Evolutionary conservation across 495 filamentous ascomycete genomes (phyloP).

Genomic region (Hypomontagnella monticulosa): DNA sequence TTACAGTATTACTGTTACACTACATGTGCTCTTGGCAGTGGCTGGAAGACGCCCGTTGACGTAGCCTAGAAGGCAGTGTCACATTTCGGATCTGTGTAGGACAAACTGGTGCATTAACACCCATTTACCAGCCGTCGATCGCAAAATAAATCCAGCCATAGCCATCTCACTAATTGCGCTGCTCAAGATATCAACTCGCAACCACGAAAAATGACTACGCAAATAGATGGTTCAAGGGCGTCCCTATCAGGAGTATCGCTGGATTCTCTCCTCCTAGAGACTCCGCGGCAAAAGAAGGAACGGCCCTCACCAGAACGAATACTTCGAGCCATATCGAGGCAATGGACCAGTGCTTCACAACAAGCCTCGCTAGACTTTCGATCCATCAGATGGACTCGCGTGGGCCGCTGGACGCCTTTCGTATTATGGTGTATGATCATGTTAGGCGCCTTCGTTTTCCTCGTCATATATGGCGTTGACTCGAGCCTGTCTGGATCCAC

Average conservation of each 20-base stretch:
- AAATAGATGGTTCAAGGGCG: neutral
- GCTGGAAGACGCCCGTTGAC: too few relatives aligned
- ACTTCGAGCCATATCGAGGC: neutral
- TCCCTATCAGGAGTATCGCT: neutral
- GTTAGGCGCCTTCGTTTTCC: neutral
- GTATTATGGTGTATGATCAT: neutral
- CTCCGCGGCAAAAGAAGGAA: neutral
- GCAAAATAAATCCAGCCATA: too few relatives aligned
- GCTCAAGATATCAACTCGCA: too few relatives aligned
- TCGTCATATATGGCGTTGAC: neutral
- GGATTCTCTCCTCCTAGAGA: neutral
- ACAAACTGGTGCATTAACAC: too few relatives aligned
- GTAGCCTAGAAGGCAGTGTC: too few relatives aligned
- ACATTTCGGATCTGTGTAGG: too few relatives aligned
- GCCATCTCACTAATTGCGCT: too few relatives aligned
- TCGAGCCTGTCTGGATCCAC: too few relatives aligned
- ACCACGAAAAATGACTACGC: too few relatives aligned
- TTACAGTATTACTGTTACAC: too few relatives aligned
- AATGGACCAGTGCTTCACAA: neutral
- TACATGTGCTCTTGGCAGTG: too few relatives aligned
- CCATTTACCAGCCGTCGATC: too few relatives aligned
- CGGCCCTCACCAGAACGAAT: neutral
- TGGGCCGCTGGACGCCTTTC: neutral
- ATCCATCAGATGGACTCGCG: slow-evolving; percentile 13
- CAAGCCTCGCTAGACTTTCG: neutral